phyloP scores from a whole-genome alignment of 106 monocot genomes.

The Alisma plantagoaquatica region DNA sequence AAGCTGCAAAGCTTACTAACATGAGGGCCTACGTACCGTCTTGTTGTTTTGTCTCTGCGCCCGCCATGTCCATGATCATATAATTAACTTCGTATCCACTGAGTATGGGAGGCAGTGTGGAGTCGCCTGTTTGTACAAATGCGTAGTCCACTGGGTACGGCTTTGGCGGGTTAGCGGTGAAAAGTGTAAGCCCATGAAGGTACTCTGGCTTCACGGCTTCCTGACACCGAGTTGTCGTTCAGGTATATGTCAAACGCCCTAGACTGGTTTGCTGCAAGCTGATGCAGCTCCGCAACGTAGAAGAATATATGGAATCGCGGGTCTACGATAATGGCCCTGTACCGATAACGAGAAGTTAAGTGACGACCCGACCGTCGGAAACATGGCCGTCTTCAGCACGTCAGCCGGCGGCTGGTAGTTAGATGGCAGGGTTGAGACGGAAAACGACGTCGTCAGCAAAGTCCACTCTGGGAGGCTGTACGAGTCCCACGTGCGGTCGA shows the following conservation, averaged over 20 bases:
- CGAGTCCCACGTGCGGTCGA: constrained; percentile 30
- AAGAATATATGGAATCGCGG: neutral
- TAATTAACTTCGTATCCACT: neutral
- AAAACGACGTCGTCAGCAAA: neutral
- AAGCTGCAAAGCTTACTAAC: too few relatives aligned
- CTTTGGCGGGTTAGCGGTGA: neutral
- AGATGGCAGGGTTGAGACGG: neutral
- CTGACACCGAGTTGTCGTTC: neutral
- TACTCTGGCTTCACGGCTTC: neutral
- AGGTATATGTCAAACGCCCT: constrained; percentile 24
- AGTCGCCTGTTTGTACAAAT: neutral
- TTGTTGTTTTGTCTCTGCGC: neutral
- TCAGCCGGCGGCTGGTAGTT: constrained; percentile 14
- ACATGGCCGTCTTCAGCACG: constrained; percentile 27
- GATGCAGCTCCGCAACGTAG: constrained; percentile 23
- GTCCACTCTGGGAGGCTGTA: neutral
- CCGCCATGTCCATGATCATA: neutral
- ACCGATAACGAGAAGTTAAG: neutral
- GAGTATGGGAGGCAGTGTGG: neutral
- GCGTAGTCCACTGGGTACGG: neutral
- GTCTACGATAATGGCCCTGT: too few relatives aligned
- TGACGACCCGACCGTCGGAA: neutral
- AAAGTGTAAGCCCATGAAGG: neutral
- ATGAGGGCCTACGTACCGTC: neutral
- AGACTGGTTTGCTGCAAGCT: neutral